Evolutionary conservation across 495 filamentous ascomycete genomes (phyloP).

Genomic region (Rhypophila decipiens): DNA sequence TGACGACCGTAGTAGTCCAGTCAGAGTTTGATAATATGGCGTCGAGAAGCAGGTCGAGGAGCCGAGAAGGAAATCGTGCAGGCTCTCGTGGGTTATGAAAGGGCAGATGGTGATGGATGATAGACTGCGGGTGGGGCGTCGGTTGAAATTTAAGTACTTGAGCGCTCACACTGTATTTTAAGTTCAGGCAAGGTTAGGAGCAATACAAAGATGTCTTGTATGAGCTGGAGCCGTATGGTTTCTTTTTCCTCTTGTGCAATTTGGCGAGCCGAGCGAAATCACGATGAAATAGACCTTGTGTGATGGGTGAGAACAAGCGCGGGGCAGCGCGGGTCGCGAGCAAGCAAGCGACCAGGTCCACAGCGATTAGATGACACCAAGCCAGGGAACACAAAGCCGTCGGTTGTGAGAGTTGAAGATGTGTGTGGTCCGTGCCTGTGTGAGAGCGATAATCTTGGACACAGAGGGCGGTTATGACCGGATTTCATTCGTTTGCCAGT

Average conservation of each 20-base stretch:
- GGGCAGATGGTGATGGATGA: constrained; percentile 12
- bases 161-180: constrained; percentile 30
- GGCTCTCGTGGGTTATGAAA: constrained; percentile 4
- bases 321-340: constrained; percentile 16
- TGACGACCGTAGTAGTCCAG: no score
- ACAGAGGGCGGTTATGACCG: constrained; percentile 39
- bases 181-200: constrained; percentile 32
- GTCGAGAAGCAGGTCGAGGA: not conserved
- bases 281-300: constrained; percentile 16
- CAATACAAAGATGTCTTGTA: constrained; percentile 46
- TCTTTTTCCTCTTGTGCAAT: constrained; percentile 15
- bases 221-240: constrained; percentile 21
- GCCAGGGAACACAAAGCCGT: constrained; percentile 20
- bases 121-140: constrained; percentile 13
- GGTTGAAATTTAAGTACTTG: constrained; percentile 28
- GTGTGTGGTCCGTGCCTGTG: constrained; percentile 29
- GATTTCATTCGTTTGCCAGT: constrained; percentile 36
- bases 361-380: constrained; percentile 17
- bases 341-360: constrained; percentile 17
- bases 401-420: constrained; percentile 21
- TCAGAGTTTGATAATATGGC: not conserved
- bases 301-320: constrained; percentile 19
- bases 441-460: constrained; percentile 31
- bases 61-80: no score
- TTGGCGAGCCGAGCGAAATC: constrained; percentile 21